Base-by-base conservation (phyloP, 139 green algal genomes). In the Pycnococcus provasolii region DNA sequence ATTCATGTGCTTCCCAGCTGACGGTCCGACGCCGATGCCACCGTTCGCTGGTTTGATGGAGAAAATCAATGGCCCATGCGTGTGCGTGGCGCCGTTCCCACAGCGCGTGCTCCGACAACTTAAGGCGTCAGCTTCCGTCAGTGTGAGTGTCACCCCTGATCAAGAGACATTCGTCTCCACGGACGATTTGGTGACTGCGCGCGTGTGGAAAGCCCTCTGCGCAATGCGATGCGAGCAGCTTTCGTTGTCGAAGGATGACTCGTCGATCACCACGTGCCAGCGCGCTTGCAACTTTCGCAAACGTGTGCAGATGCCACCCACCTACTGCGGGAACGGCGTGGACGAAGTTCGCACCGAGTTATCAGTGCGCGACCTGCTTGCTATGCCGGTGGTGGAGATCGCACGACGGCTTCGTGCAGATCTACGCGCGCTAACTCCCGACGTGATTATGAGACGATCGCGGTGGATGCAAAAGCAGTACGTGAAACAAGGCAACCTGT, bases 151-250 rank as follows among this genome's bases (percentile, higher is more conserved):
- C 57, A 55, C 13, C 11, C 50, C 11, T 55, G 11, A 13, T 42
- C 13, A 26, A 13, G 57, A 40, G 57, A 45, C 57, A 13, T 63
- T 63, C 13, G 57, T 63, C 7, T 63, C 57, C 8, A 63, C 57
- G 8, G 57, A 63, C 57, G 57, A 63, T 13, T 45, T 63, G n/a
- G n/a, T 63, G 8, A 42, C 57, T 40, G 57, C 57, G 57, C 57
- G 57, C 57, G 57, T 13, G 57, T 63, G 57, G 57, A 8, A 40
- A 26, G 57, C 57, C 13, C 57, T 63, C 8, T 63, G 57, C n/a
- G 13, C 13, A 13, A 63, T 63, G 57, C 57, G 57, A 13, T 63
- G 57, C 57, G n/a, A 8, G 26, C 57, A 63, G 26, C 57, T 63
- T 26, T 8, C 9, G n/a, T 13, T 63, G 13, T 26, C 57, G 8